Evolutionary conservation across 306 rosid genomes (phyloP).

Genomic region (Cercis canadensis): DNA sequence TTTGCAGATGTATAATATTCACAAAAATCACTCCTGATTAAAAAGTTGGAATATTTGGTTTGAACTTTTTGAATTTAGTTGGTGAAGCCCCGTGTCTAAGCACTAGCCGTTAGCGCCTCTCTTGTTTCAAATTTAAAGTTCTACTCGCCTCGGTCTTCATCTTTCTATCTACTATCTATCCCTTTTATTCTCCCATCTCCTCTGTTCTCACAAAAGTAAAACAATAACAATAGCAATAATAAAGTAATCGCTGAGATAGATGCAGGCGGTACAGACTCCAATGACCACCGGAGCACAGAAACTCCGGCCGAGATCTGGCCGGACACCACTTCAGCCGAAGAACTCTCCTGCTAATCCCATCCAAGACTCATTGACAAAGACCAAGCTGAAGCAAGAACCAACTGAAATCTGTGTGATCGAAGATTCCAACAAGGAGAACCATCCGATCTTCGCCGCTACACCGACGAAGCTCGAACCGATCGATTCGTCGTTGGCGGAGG

Average conservation of each 20-base stretch:
- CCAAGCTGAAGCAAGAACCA: slow-evolving; percentile 42
- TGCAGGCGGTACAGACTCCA: slow-evolving; percentile 42
- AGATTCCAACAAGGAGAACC: slow-evolving; percentile 64
- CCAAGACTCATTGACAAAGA: slow-evolving; percentile 24
- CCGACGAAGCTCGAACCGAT: slow-evolving; percentile 38
- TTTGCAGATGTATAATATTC: too few relatives aligned
- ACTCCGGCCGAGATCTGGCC: slow-evolving; percentile 60
- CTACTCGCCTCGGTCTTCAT: neutral
- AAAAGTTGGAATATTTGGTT: too few relatives aligned
- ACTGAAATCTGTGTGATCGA: slow-evolving; percentile 35
- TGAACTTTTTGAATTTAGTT: too few relatives aligned
- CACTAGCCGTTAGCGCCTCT: slow-evolving; percentile 91
- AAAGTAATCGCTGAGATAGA: neutral
- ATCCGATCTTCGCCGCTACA: slow-evolving; percentile 12
- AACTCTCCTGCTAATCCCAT: slow-evolving; percentile 53
- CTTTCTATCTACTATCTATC: neutral
- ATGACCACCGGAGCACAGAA: slow-evolving; percentile 42
- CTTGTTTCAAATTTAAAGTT: slow-evolving; percentile 73
- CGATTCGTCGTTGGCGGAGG: slow-evolving; percentile 84
- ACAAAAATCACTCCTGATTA: too few relatives aligned
- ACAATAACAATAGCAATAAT: slow-evolving; percentile 18
- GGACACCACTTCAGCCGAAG: slow-evolving; percentile 77
- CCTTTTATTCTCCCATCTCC: neutral
- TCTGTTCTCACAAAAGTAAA: neutral
- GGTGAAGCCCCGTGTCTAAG: neutral